Evolutionary conservation across 768 basidiomycete genomes (phyloP), one percentile per base, ranked within the genome.

Genomic region (Termitomyces sp.): DNA sequence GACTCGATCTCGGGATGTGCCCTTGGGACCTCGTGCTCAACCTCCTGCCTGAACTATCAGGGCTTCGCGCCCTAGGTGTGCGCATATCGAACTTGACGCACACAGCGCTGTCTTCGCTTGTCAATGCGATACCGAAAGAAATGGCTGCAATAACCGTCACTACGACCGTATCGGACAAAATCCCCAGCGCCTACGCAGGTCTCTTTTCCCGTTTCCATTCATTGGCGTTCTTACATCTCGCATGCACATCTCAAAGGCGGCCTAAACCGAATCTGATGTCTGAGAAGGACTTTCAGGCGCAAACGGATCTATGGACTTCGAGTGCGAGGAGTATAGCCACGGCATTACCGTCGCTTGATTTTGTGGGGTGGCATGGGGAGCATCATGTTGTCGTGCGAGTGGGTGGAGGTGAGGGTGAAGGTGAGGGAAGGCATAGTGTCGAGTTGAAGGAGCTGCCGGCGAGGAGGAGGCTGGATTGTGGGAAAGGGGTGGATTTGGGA

Each of bases 301-400:
- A 86, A 66, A 84, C 83, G 5, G 82, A 83, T 28, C 53, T 77
- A 20, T 87, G 85, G 84, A 72, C 75, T 40, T 74, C 77, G 33
- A 76, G 72, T 56, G 83, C 80, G 50, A 73, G 80, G 32, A 75
- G 74, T 62, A 77, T 88, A 55, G 84, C 85, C 1, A 68, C 70
- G 4, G 68, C 70, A 30, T 63, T 87, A 0, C 81, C 80, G 4
- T 77, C 78, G 28, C 66, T 88, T 33, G 86, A 88, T 70, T 88
- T 87, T 61, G 68, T 88, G 1, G 86, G 86, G n/a, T 88, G 85
- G 86, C 83, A 88, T 69, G 83, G 84, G 41, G 86, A 87, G 71
- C 84, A 87, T 68, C 87, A 84, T 65, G 85, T 84, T 58, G 81
- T 87, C 56, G 82, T 82, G 54, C 76, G 85, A 35, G 63, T 62